Conservation (phyloP, 2,329 filamentous ascomycete species). For the Trichophyton mentagrophytes region DNA sequence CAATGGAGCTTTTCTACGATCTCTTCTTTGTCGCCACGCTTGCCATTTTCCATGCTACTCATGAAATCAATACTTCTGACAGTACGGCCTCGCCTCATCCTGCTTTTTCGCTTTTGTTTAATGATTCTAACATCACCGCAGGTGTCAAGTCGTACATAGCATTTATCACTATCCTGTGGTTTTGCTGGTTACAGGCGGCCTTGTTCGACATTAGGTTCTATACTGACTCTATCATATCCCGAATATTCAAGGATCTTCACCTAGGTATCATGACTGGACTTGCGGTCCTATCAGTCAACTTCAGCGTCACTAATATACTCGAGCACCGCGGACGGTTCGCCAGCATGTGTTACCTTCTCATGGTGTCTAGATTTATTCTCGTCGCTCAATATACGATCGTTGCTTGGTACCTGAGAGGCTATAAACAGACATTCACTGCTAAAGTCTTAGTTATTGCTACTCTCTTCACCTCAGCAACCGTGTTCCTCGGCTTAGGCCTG, state of each 20-base stretch:
- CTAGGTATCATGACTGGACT: constrained; percentile 55
- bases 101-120: background rate
- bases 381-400: constrained; percentile 41
- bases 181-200: constrained; percentile 52
- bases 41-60: constrained; percentile 46
- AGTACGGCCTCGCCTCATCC: background rate
- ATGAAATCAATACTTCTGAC: constrained; percentile 40
- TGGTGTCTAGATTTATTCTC: constrained; percentile 41
- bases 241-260: constrained; percentile 46
- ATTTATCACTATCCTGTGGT: constrained; percentile 51
- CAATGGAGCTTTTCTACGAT: constrained; percentile 48
- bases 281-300: constrained; percentile 43
- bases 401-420: constrained; percentile 16
- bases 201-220: constrained; percentile 55
- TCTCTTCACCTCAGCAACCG: background rate
- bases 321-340: constrained; percentile 20
- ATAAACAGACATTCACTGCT: constrained; percentile 18
- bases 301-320: constrained; percentile 13
- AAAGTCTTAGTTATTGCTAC: constrained; percentile 6
- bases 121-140: constrained; percentile 10
- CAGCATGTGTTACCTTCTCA: constrained; percentile 33
- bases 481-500: background rate
- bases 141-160: constrained; percentile 37
- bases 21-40: constrained; percentile 53
- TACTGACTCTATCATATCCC: constrained; percentile 51